Conservation (phyloP, 108 stramenopile genomes). For the Cylindrotheca closterium region DNA sequence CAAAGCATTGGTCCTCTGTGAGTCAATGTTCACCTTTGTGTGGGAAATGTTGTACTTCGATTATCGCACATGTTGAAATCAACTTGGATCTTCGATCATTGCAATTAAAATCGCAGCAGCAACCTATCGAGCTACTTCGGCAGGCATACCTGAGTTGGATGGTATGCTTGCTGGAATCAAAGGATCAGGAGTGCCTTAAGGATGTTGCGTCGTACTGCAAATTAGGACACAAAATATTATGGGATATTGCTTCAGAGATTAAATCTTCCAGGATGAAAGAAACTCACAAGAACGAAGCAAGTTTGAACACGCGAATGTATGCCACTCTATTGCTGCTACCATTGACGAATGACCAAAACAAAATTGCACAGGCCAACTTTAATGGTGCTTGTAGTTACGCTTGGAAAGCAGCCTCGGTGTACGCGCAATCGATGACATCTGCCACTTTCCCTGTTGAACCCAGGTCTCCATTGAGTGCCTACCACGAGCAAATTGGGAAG, state of each 20-base stretch:
- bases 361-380: slow-evolving; percentile 6
- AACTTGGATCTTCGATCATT: too few relatives aligned
- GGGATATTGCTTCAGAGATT: slow-evolving; percentile 28
- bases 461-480: not conserved
- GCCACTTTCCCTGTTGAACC: not conserved
- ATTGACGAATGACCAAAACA: not conserved
- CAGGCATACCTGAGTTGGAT: slow-evolving; percentile 1
- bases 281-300: not conserved
- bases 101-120: too few relatives aligned
- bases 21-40: not conserved
- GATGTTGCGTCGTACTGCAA: slow-evolving; percentile 29
- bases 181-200: slow-evolving; percentile 5
- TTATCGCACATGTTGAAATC: too few relatives aligned
- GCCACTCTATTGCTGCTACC: slow-evolving; percentile 32
- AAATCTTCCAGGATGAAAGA: not conserved
- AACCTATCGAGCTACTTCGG: not conserved
- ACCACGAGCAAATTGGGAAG: slow-evolving; percentile 19
- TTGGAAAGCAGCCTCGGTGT: slow-evolving; percentile 39
- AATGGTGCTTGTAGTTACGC: slow-evolving; percentile 32
- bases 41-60: not conserved
- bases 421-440: slow-evolving; percentile 5
- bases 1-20: not conserved
- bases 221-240: slow-evolving; percentile 25
- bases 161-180: not conserved
- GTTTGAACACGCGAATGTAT: slow-evolving; percentile 28